A percentile compares a stretch with the other conserved stretches of the same genome.
Evolutionary conservation across 192 early-diverging fungal genomes (phyloP).

Genomic region (Coemansia sp.): DNA sequence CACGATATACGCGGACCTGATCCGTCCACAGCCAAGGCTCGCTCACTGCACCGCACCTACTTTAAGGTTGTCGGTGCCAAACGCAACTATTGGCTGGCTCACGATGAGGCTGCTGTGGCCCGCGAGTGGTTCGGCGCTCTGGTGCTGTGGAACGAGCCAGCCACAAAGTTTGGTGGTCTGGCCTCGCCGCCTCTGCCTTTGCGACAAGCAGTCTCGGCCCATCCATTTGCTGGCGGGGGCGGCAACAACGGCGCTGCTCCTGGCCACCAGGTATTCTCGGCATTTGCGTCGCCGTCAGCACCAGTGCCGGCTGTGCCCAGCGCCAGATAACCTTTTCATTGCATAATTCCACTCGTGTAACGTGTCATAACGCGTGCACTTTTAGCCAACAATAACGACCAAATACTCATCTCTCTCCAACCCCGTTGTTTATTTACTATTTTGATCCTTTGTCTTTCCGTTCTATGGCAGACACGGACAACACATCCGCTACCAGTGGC

Average conservation of each 20-base stretch:
- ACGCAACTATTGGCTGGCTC: slow-evolving; percentile 53
- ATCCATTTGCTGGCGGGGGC: not conserved
- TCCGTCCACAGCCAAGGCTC: slow-evolving; percentile 45
- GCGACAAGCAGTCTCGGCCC: slow-evolving; percentile 23
- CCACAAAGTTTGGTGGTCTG: not conserved
- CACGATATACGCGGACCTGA: slow-evolving; percentile 44
- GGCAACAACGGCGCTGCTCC: not conserved
- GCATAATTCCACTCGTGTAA: no score
- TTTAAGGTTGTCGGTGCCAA: slow-evolving; percentile 43
- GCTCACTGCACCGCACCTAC: slow-evolving; percentile 38
- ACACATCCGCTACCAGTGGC: not conserved
- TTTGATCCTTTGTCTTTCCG: not conserved
- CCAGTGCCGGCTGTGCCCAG: not conserved
- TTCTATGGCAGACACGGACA: not conserved
- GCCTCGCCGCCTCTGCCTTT: not conserved
- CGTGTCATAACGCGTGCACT: no score
- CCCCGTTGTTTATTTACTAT: no score
- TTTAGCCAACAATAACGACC: no score
- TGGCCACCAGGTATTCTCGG: slow-evolving; percentile 2
- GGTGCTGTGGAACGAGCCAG: slow-evolving; percentile 23
- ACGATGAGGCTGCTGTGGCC: slow-evolving; percentile 29
- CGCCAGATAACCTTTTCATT: not conserved
- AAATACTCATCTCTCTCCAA: no score
- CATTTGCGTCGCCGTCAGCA: not conserved
- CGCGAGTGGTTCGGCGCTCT: slow-evolving; percentile 40